Evolutionary conservation across 345 rosid genomes (phyloP), one percentile per base, ranked within the genome.

Genomic region (Euphorbia pulcherrima): DNA sequence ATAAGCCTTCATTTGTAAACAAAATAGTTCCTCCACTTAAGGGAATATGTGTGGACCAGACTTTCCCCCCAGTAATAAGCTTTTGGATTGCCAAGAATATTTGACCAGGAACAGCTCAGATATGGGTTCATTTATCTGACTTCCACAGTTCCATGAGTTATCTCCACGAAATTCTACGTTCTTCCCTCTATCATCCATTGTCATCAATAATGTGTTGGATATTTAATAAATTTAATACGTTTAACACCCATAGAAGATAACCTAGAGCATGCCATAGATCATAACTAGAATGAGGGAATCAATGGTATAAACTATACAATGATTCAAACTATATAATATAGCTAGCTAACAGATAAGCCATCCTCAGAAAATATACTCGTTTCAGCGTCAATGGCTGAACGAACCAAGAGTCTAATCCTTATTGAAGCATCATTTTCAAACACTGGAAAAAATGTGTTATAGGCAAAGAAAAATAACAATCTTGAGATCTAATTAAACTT

Each of bases 81-180:
- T n/a, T 69, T 33, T 48, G 0, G 9, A 56, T 9, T 58, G 37
- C 59, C 46, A 44, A 47, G 47, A 0, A 3, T 27, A 53, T 18
- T 50, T 50, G 6, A 44, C 18, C 46, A 16, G 33, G 37, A n/a
- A n/a, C n/a, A n/a, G n/a, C 33, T 26, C 72, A 69, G 58, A 18
- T 29, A 48, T 59, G 21, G 47, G 21, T 39, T 39, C 39, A 28
- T 28, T 57, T 29, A 18, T 57, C 61, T 29, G 23, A 28, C 28
- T 40, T 55, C 35, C 37, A 8, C 40, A 44, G 50, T 26, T 35
- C 70, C 17, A 26, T 67, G n/a, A 67, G 6, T 26, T 39, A 23
- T 28, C 29, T n/a, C 6, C 44, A 35, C 44, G 27, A 40, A 67
- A 37, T 57, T 46, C 27, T 52, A 64, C 10, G 18, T 44, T 44